Base-by-base conservation (phyloP, 2,329 filamentous ascomycete species). In the Didymella arachidicola region DNA sequence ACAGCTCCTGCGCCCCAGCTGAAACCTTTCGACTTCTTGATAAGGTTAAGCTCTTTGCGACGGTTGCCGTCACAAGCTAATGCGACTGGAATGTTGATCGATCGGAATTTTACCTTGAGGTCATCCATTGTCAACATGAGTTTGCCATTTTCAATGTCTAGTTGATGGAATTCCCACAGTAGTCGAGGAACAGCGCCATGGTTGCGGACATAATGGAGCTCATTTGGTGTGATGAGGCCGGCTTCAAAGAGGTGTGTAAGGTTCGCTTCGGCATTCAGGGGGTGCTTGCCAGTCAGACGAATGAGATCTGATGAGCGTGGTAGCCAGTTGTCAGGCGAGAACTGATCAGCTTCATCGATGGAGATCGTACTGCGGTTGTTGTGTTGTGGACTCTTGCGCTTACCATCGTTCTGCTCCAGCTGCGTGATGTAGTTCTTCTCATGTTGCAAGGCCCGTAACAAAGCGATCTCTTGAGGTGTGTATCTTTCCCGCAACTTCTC, bases 1-100 rank as follows among this genome's bases (percentile, higher is more conserved):
- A 86, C 78, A 0, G 83, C 84, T 34, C 79, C 83, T 60, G 85
- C 83, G 39, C 78, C 77, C 84, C 84, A 86, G 64, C 85, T 82
- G 41, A 86, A 80, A 0, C 84, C 84, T 60, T 82, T 82, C 3
- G 79, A 79, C 46, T 78, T 79, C 53, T 74, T 79, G 47, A 83
- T 72, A 72, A 83, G 79, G 60, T 84, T 85, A 42, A 85, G 71
- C 61, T 85, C 83, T 53, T 83, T 84, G 11, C 84, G 79, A 6
- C 84, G 76, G 64, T 86, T 86, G 25, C 84, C 84, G 7, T 84
- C 84, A 61, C 84, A 86, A 67, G 85, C 82, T 1, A 86, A 73
- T 1, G 82, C 81, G 19, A 86, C 80, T 54, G 78, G 76, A 42
- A 69, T 85, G 78, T 66, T 86, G 82, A n/a, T 76, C 65, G 59